phyloP scores from a whole-genome alignment of 352 stramenopile genomes.

The Elongisporangium undulatum region DNA sequence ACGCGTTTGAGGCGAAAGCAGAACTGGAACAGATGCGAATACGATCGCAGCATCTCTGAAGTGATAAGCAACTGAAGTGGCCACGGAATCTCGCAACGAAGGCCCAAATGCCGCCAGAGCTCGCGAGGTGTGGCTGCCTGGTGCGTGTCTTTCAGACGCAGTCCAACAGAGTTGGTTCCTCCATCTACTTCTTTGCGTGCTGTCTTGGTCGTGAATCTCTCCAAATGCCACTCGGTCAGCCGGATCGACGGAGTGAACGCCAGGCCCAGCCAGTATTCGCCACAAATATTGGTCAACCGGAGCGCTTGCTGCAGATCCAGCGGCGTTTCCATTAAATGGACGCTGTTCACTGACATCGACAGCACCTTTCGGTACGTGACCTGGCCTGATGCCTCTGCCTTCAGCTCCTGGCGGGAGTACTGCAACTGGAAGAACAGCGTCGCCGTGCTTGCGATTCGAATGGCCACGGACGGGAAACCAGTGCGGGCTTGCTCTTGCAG shows the following conservation, averaged over 20 bases:
- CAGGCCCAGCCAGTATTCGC: conserved; percentile 55
- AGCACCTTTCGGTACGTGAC: conserved; percentile 55
- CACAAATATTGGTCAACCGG: conserved; percentile 21
- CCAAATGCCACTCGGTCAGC: conserved; percentile 41
- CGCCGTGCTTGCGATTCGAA: conserved; percentile 5
- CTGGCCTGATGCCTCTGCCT: conserved; percentile 18
- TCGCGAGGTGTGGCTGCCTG: conserved; percentile 36
- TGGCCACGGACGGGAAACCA: not conserved
- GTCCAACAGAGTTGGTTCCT: conserved; percentile 4
- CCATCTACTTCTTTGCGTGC: conserved; percentile 10
- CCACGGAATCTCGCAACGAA: conserved; percentile 54
- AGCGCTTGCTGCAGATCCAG: conserved; percentile 48
- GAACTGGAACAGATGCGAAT: conserved; percentile 75
- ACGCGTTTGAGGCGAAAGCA: conserved; percentile 76
- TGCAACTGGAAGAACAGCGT: conserved; percentile 33
- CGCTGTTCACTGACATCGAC: conserved; percentile 32
- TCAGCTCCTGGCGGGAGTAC: conserved; percentile 41
- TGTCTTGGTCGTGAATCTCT: conserved; percentile 46
- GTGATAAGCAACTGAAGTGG: conserved; percentile 67
- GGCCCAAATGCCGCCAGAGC: conserved; percentile 48
- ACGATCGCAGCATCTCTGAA: conserved; percentile 44
- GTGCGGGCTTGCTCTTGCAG: not conserved
- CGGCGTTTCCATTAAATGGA: conserved; percentile 35
- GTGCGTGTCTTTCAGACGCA: conserved; percentile 28
- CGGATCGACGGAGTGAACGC: conserved; percentile 30